Conservation (phyloP, 768 basidiomycete genomes). For the Suillus bovinus region DNA sequence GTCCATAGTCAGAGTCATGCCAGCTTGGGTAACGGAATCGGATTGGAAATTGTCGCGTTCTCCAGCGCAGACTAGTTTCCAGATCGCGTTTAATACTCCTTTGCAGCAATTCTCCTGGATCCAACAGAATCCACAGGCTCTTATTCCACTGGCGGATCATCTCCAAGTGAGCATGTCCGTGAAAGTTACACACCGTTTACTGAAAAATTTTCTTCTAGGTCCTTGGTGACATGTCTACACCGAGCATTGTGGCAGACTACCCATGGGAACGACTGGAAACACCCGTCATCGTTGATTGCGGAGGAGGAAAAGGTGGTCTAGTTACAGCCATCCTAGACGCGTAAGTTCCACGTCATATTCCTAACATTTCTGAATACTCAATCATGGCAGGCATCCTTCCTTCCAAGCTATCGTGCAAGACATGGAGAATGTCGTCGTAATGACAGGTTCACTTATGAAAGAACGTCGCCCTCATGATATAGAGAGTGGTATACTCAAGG, state of each 20-base stretch:
- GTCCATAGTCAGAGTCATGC: slow-evolving; percentile 11
- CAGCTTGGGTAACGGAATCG: slow-evolving; percentile 14
- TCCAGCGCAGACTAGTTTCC: slow-evolving; percentile 34
- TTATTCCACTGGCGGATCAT: neutral
- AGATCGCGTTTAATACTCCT: slow-evolving; percentile 38
- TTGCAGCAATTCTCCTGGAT: slow-evolving; percentile 32
- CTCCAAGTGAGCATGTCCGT: neutral
- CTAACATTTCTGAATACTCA: neutral
- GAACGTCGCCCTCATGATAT: slow-evolving; percentile 35
- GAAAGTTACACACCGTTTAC: neutral
- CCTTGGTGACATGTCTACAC: slow-evolving; percentile 21
- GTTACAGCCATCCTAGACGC: slow-evolving; percentile 38
- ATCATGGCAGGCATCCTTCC: slow-evolving; percentile 3
- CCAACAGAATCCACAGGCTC: neutral
- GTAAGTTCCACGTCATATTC: slow-evolving; percentile 20
- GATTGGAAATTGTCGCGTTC: slow-evolving; percentile 18
- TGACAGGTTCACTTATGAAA: slow-evolving; percentile 13
- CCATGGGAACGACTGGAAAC: slow-evolving; percentile 36
- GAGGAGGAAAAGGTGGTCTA: slow-evolving; percentile 41
- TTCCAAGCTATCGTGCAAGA: slow-evolving; percentile 38
- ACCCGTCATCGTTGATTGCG: slow-evolving; percentile 42
- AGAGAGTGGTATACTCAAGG: slow-evolving; percentile 33
- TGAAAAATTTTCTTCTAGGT: neutral
- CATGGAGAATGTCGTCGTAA: slow-evolving; percentile 27
- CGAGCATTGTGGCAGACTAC: slow-evolving; percentile 41